Evolutionary conservation across 768 basidiomycete genomes (phyloP), one percentile per base, ranked within the genome.

Genomic region (Lentinula lateritia): DNA sequence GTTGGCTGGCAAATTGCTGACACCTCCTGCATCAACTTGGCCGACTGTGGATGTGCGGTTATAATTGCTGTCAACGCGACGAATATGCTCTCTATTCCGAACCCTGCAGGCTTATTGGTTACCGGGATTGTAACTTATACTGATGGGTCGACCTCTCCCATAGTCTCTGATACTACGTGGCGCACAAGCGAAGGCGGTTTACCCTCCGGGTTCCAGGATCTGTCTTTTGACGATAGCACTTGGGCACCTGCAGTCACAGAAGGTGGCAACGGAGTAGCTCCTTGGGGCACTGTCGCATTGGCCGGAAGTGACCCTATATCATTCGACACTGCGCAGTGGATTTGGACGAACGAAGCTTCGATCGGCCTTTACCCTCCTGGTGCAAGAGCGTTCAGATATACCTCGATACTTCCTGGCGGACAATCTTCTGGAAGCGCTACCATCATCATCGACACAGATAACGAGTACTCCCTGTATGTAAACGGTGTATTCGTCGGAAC

Each of bases 11-110:
- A 32, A 20, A 58, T 60, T 1, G 57, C 63, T 4, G 68, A 71
- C 32, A 62, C 67, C 6, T 72, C 56, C 20, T 60, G 58, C 20
- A 61, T 71, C 9, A 12, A 65, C 9, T 65, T 73, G 46, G 36
- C 42, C 4, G 28, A 52, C 52, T 8, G 20, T 64, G 2, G 36
- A 38, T 58, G 54, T 3, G 64, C 66, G 9, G 64, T 65, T 35
- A 55, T 70, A 2, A 73, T 75, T 35, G 72, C 72, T 3, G 43
- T 74, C 15, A 64, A 63, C n/a, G 74, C 66, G 0, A 72, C 69
- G 16, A 74, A 74, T 50, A 45, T 68, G 18, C 67, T 66, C 28
- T 46, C 54, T 12, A 59, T 10, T 5, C 48, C 39, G 28, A 41
- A 64, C 2, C 68, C 70, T 12, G 73, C 74, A 5, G 73, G 69